Conservation (phyloP, 371 early-diverging fungal species). For the Rhizomucor pusillus region DNA sequence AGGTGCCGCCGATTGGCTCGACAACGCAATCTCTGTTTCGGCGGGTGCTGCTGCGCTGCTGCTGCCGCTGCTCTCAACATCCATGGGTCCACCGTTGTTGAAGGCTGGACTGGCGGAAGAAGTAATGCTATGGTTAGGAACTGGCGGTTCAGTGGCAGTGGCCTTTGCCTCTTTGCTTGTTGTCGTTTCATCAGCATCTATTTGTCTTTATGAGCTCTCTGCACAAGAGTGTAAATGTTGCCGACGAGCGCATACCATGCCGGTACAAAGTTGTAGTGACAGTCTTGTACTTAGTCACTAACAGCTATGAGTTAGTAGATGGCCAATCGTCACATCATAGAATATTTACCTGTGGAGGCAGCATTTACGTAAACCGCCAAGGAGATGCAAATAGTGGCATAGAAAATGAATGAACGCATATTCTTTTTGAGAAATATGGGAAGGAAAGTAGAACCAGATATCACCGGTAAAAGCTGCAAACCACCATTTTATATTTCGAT, state of each 20-base stretch:
- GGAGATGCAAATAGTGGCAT: constrained; percentile 9
- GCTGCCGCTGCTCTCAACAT: neutral
- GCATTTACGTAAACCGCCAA: constrained; percentile 9
- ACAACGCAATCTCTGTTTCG: too few species aligned
- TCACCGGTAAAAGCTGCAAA: too few species aligned
- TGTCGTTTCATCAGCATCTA: too few species aligned
- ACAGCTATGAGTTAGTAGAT: neutral
- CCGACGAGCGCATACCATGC: constrained; percentile 4
- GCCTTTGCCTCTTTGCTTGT: too few species aligned
- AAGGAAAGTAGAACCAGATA: too few species aligned
- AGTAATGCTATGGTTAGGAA: too few species aligned
- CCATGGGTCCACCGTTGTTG: constrained; percentile 7
- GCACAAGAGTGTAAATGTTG: too few species aligned
- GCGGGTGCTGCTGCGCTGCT: too few species aligned
- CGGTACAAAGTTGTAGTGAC: constrained; percentile 17
- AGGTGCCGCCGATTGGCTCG: too few species aligned
- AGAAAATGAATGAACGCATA: constrained; percentile 16
- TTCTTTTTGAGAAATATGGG: neutral
- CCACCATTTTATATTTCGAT: constrained; percentile 1
- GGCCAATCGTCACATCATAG: neutral
- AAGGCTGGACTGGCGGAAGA: too few species aligned
- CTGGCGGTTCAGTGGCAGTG: too few species aligned
- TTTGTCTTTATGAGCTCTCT: too few species aligned
- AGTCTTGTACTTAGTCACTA: constrained; percentile 18
- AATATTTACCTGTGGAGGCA: constrained; percentile 11